Evolutionary conservation across 2,329 filamentous ascomycete genomes (phyloP).

Genomic region (Trichophyton schoenleinii): DNA sequence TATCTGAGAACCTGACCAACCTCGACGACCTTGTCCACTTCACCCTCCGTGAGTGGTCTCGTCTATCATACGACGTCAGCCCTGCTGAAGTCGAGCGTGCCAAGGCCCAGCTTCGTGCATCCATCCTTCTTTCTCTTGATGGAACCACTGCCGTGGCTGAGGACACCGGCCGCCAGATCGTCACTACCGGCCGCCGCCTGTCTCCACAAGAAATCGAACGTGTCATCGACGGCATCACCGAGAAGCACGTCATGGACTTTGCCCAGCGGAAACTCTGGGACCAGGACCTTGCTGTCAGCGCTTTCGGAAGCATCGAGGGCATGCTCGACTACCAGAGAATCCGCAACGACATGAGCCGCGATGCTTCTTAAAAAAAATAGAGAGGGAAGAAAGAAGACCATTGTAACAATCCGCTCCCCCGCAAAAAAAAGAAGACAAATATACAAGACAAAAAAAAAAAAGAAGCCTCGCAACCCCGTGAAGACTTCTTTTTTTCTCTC

Average conservation of each 20-base stretch:
- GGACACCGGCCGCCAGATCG: conserved; percentile 96
- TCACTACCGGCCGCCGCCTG: conserved; percentile 90
- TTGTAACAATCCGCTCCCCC: not conserved
- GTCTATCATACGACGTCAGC: conserved; percentile 76
- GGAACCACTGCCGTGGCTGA: conserved; percentile 95
- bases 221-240: conserved; percentile 73
- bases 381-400: no score
- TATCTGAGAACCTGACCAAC: conserved; percentile 73
- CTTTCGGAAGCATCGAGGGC: conserved; percentile 86
- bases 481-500: not conserved
- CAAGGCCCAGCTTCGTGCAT: conserved; percentile 98
- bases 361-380: conserved; percentile 31
- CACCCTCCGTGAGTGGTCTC: conserved; percentile 94
- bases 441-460: not conserved
- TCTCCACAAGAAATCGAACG: conserved; percentile 89
- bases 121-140: conserved; percentile 90
- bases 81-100: conserved; percentile 91
- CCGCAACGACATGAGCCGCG: conserved; percentile 77
- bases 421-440: not conserved
- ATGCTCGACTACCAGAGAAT: conserved; percentile 42
- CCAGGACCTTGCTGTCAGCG: conserved; percentile 86
- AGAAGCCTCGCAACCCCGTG: not conserved
- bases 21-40: conserved; percentile 98
- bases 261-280: conserved; percentile 94
- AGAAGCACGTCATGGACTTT: conserved; percentile 95